Conservation (phyloP, 768 basidiomycete genomes). For the Tylopilus felleus region DNA sequence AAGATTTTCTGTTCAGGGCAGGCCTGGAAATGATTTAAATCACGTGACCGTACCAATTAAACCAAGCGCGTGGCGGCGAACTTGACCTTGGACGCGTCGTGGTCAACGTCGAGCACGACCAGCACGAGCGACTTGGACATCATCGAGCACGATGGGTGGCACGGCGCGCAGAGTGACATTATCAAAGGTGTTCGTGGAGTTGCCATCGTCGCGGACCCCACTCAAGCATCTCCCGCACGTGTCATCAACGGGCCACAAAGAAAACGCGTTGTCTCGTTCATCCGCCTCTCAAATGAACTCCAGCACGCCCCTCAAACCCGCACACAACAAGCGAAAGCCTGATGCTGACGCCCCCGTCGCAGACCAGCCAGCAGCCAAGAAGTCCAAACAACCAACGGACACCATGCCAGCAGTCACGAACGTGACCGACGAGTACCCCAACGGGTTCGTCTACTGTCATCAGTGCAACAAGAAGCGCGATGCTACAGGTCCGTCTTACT, state of each 20-base stretch:
- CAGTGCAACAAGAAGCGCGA: slow-evolving; percentile 68
- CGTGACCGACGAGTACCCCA: slow-evolving; percentile 31
- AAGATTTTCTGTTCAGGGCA: slow-evolving; percentile 33
- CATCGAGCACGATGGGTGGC: slow-evolving; percentile 20
- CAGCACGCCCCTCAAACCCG: slow-evolving; percentile 29
- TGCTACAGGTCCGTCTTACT: slow-evolving; percentile 38
- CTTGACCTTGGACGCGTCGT: slow-evolving; percentile 21
- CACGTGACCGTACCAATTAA: slow-evolving; percentile 34
- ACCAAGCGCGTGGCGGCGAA: neutral
- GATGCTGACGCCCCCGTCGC: slow-evolving; percentile 26
- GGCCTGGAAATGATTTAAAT: slow-evolving; percentile 11
- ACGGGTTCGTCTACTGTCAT: slow-evolving; percentile 58
- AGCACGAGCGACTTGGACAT: slow-evolving; percentile 4
- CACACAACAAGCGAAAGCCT: slow-evolving; percentile 49
- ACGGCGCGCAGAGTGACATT: slow-evolving; percentile 25
- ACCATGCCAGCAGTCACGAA: slow-evolving; percentile 13
- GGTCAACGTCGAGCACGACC: slow-evolving; percentile 17
- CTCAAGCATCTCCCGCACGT: slow-evolving; percentile 25
- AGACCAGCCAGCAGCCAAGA: slow-evolving; percentile 20
- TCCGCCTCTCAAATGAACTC: slow-evolving; percentile 27
- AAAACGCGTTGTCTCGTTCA: slow-evolving; percentile 42
- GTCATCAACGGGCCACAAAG: slow-evolving; percentile 40
- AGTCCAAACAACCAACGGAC: slow-evolving; percentile 30
- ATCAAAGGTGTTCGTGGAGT: slow-evolving; percentile 55
- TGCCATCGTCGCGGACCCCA: slow-evolving; percentile 39